Evolutionary conservation across 306 rosid species (phyloP).

Genomic region (Crataegus laevigata): DNA sequence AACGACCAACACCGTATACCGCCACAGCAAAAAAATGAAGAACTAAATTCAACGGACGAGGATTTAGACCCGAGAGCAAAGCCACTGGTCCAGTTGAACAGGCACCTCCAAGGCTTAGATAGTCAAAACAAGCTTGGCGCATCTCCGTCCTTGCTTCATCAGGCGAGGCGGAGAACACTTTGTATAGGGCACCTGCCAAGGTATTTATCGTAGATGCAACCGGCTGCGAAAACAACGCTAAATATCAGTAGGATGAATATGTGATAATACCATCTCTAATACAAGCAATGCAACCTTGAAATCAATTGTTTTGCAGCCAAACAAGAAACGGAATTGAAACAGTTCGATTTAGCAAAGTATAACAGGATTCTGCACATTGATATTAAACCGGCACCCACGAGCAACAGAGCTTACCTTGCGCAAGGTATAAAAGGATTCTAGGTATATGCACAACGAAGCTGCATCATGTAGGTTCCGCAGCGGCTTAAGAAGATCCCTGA

Average conservation of each 20-base stretch:
- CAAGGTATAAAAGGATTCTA: conserved; percentile 46
- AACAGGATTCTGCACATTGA: too few species aligned
- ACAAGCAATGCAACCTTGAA: not conserved
- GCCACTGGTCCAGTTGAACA: conserved; percentile 48
- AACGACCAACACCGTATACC: conserved; percentile 53
- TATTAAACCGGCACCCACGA: not conserved
- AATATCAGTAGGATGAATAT: not conserved
- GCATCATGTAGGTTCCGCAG: conserved; percentile 29
- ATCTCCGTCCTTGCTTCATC: conserved; percentile 40
- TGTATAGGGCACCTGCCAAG: conserved; percentile 49
- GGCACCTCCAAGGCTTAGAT: conserved; percentile 43
- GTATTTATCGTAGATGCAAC: conserved; percentile 56
- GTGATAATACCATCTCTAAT: not conserved
- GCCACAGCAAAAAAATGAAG: conserved; percentile 67
- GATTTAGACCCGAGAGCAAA: conserved; percentile 56
- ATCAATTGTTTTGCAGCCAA: not conserved
- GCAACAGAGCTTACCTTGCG: conserved; percentile 31
- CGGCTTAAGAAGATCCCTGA: conserved; percentile 43
- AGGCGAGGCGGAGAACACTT: conserved; percentile 42
- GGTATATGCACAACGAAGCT: conserved; percentile 35
- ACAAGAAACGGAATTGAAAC: not conserved
- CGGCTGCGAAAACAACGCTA: conserved; percentile 32
- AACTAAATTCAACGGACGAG: conserved; percentile 48
- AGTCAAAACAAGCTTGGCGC: conserved; percentile 52
- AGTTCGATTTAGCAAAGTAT: not conserved